Percentiles rank a stretch among this genome's conserved stretches.
phyloP scores from a whole-genome alignment of 305 asterid genomes.

The Euphrasia arctica region DNA sequence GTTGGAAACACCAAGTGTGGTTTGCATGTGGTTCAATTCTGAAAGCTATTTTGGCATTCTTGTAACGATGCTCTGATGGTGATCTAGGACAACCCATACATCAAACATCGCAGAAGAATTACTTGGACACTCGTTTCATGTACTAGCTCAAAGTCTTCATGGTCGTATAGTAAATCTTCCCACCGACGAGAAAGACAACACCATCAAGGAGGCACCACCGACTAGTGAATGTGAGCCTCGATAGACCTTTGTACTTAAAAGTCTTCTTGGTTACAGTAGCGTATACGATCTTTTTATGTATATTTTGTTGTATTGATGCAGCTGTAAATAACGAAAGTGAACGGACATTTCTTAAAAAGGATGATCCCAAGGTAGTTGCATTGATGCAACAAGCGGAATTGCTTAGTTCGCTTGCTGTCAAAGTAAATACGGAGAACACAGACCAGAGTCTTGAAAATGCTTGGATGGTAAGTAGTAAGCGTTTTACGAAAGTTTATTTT shows the following conservation, averaged over 20 bases:
- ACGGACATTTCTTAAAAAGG: conserved; percentile 65
- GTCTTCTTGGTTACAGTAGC: not conserved
- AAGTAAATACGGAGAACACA: conserved; percentile 68
- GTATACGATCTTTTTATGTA: not conserved
- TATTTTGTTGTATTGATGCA: conserved; percentile 29
- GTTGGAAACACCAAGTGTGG: not conserved
- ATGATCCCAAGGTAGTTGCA: conserved; percentile 69
- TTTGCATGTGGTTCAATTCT: not conserved
- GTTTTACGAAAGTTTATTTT: not conserved
- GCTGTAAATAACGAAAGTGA: conserved; percentile 40
- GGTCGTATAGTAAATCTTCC: conserved; percentile 31
- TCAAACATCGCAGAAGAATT: conserved; percentile 11
- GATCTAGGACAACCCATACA: conserved; percentile 36
- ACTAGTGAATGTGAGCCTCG: conserved; percentile 41
- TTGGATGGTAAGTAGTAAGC: conserved; percentile 54
- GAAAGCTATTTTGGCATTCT: not conserved
- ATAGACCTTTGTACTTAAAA: conserved; percentile 6
- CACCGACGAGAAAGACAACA: conserved; percentile 27
- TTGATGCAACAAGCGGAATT: conserved; percentile 86
- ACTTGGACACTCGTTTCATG: conserved; percentile 43
- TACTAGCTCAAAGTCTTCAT: conserved; percentile 38
- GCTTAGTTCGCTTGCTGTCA: conserved; percentile 80
- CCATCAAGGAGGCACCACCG: conserved; percentile 34
- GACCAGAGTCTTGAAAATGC: conserved; percentile 84
- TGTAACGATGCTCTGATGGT: conserved; percentile 16